A percentile compares a stretch with the other conserved stretches of the same genome.
These are phyloP conservation scores for Pleurotus giganteus DNA, from an alignment of 768 basidiomycete species.

Conservation along the genomic window DNA sequence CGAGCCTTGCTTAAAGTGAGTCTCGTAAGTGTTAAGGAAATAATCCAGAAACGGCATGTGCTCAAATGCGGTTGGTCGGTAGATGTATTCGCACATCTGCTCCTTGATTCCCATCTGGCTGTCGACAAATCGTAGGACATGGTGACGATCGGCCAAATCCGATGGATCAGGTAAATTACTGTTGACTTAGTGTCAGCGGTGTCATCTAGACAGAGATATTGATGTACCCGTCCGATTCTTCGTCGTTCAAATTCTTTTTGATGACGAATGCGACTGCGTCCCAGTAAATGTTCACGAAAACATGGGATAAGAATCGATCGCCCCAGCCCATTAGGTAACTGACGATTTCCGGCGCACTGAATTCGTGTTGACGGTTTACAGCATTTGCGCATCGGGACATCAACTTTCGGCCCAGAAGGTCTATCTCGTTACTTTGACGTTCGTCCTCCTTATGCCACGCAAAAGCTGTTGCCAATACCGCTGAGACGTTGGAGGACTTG, in stretches of 20 bases:
- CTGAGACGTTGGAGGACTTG: slow-evolving; percentile 24
- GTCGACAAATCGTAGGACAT: not conserved
- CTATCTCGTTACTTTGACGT: not conserved
- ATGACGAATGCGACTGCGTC: slow-evolving; percentile 20
- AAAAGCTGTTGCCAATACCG: slow-evolving; percentile 23
- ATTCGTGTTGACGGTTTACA: slow-evolving; percentile 32
- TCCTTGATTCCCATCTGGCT: not conserved
- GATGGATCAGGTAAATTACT: not conserved
- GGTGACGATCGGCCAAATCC: not conserved
- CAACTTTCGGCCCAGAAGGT: slow-evolving; percentile 20
- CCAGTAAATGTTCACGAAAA: slow-evolving; percentile 34
- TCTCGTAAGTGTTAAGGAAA: slow-evolving; percentile 31
- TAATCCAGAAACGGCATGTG: slow-evolving; percentile 18
- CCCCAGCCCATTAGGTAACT: slow-evolving; percentile 43
- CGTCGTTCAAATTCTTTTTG: slow-evolving; percentile 6
- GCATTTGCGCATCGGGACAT: slow-evolving; percentile 31
- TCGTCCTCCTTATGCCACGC: slow-evolving; percentile 16
- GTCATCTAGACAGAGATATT: not conserved
- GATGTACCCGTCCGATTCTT: not conserved
- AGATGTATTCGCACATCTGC: not conserved
- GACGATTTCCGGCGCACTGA: slow-evolving; percentile 34
- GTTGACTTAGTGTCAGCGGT: not conserved
- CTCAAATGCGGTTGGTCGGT: not conserved
- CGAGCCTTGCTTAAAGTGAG: too few relatives aligned
- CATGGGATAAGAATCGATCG: slow-evolving; percentile 33